Conservation (phyloP, 495 filamentous ascomycete species). For the Aspergillus haitiensis region DNA sequence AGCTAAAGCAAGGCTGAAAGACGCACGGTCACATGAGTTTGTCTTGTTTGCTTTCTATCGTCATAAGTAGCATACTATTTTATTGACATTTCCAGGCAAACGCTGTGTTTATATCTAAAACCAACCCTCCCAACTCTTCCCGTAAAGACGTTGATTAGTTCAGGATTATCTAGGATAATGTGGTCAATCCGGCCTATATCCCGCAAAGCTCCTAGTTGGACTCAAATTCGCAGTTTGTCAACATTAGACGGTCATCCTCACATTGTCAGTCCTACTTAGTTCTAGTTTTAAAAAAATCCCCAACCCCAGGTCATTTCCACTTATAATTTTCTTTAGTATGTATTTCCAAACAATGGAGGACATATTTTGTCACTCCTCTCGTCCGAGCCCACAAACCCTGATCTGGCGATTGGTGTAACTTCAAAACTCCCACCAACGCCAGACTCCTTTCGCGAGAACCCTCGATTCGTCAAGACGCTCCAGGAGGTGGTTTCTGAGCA, state of each 20-base stretch:
- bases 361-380: slow-evolving; percentile 73
- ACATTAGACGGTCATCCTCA: slow-evolving; percentile 56
- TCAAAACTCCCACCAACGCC: slow-evolving; percentile 74
- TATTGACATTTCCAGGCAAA: not conserved
- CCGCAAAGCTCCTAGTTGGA: slow-evolving; percentile 31
- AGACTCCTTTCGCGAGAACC: slow-evolving; percentile 74
- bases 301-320: not conserved
- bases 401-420: slow-evolving; percentile 74
- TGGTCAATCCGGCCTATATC: slow-evolving; percentile 26
- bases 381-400: slow-evolving; percentile 65
- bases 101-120: too few relatives aligned
- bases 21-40: slow-evolving; percentile 37
- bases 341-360: slow-evolving; percentile 52
- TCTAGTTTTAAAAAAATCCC: not conserved
- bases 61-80: slow-evolving; percentile 20
- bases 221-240: slow-evolving; percentile 44
- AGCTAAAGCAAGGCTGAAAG: slow-evolving; percentile 15
- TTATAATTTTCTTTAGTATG: slow-evolving; percentile 59
- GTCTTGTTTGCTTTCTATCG: slow-evolving; percentile 31
- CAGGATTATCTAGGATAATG: slow-evolving; percentile 24
- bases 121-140: too few relatives aligned
- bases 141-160: too few relatives aligned
- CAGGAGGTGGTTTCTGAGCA: slow-evolving; percentile 69
- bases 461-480: slow-evolving; percentile 69
- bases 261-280: slow-evolving; percentile 42